Percentiles rank a stretch among this genome's conserved stretches.
These are phyloP conservation scores for Hirschioporus abietinus DNA, from an alignment of 768 basidiomycete genomes.

Conservation along the genomic window DNA sequence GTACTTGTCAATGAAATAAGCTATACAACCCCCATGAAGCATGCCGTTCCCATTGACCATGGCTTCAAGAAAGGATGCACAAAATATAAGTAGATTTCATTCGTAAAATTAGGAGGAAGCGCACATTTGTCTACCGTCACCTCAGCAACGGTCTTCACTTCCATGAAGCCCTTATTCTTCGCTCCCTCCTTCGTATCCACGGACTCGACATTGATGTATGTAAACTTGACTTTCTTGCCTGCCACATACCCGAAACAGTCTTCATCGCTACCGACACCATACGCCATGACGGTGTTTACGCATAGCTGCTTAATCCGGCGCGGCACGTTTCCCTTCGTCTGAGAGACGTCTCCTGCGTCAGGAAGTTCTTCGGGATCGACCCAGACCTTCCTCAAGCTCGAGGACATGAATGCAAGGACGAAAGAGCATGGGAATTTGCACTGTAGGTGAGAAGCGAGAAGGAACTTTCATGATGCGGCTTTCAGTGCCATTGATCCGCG, in stretches of 20 bases:
- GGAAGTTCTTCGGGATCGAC: slow-evolving; percentile 61
- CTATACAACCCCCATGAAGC: slow-evolving; percentile 71
- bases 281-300: slow-evolving; percentile 61
- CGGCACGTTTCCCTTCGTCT: slow-evolving; percentile 60
- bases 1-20: slow-evolving; percentile 71
- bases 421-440: not conserved
- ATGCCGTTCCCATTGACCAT: slow-evolving; percentile 76
- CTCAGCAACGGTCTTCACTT: slow-evolving; percentile 60
- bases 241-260: slow-evolving; percentile 59
- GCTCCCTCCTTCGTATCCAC: slow-evolving; percentile 21
- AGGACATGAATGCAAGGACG: slow-evolving; percentile 7
- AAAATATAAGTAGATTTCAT: not conserved
- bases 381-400: slow-evolving; percentile 40
- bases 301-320: slow-evolving; percentile 60
- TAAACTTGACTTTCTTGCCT: slow-evolving; percentile 54
- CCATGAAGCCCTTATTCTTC: slow-evolving; percentile 43
- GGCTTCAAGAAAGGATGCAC: slow-evolving; percentile 28
- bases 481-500: not conserved
- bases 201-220: slow-evolving; percentile 48
- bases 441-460: not conserved
- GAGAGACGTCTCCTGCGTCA: slow-evolving; percentile 48
- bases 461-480: not conserved
- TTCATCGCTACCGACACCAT: slow-evolving; percentile 57
- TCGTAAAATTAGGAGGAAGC: slow-evolving; percentile 15
- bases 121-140: slow-evolving; percentile 56